phyloP scores from a whole-genome alignment of 2,329 filamentous ascomycete species.

The Tolypocladium amazonense region DNA sequence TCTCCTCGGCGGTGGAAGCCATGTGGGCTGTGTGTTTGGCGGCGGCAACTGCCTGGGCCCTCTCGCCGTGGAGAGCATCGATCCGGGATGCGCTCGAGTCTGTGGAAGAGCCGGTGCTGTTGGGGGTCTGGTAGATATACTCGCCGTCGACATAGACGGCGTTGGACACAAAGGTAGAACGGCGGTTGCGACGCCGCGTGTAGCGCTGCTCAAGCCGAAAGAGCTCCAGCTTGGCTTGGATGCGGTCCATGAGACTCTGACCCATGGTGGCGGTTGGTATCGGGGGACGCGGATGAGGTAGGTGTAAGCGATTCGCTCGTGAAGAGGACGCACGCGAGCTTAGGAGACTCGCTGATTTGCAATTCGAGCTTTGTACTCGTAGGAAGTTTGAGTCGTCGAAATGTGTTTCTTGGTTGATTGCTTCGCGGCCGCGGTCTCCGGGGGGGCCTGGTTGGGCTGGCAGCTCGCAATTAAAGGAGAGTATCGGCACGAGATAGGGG shows the following conservation, averaged over 20 bases:
- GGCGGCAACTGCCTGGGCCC: slow-evolving; percentile 14
- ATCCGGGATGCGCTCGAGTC: slow-evolving; percentile 26
- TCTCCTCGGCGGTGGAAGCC: slow-evolving; percentile 14
- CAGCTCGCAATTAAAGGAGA: neutral
- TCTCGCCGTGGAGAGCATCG: slow-evolving; percentile 26
- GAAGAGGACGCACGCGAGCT: too few relatives aligned
- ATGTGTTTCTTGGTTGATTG: neutral
- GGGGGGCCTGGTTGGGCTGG: neutral
- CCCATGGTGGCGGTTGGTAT: slow-evolving; percentile 27
- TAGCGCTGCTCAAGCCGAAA: slow-evolving; percentile 94
- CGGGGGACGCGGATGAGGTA: neutral
- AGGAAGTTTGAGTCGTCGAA: neutral
- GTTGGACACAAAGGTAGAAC: slow-evolving; percentile 80
- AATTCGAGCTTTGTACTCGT: neutral
- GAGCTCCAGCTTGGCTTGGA: slow-evolving; percentile 69
- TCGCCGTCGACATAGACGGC: slow-evolving; percentile 92
- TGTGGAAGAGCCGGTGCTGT: slow-evolving; percentile 45
- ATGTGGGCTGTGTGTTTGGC: slow-evolving; percentile 9
- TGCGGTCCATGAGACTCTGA: slow-evolving; percentile 44
- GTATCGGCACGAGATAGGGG: neutral
- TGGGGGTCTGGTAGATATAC: slow-evolving; percentile 69
- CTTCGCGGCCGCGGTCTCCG: neutral
- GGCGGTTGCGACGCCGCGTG: slow-evolving; percentile 75
- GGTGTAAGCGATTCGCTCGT: neutral
- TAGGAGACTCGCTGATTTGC: neutral